Base-by-base conservation (phyloP, 2,329 filamentous ascomycete species). In the Macrophomina phaseolina region DNA sequence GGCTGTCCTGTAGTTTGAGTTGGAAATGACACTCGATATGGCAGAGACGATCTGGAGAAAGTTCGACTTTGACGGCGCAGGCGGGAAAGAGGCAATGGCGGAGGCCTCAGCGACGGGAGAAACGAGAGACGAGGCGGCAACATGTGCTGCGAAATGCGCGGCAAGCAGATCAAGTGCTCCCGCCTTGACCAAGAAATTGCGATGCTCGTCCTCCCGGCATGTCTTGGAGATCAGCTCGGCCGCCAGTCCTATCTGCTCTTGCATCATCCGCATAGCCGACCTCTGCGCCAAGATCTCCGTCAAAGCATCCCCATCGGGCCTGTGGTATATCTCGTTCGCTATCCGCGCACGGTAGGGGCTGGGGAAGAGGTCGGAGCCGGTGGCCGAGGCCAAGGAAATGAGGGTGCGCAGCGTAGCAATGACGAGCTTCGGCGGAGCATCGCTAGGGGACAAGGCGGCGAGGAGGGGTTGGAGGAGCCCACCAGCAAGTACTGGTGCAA, bases 81-180 rank as follows among this genome's bases (percentile, higher is more conserved):
- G 83, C 3, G 84, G 79, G 32, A 74, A 69, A 9, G 67, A 67
- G 23, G 67, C 68, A 46, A 71, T 67, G n/a, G 71, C 70, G 8
- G 68, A 70, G 34, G 71, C 72, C 42, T 72, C 70, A 4, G 74
- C 69, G 53, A 63, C 60, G 4, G 66, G 36, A 65, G 67, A 60
- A 5, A 66, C 36, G 23, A 62, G 32, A 42, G 74, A 74, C 56
- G 77, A 76, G 8, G 67, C 68, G 4, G 71, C 68, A 42, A 76
- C 76, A 34, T 77, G 72, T 38, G 72, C 70, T 30, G 77, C 92
- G 67, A 98, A 80, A 70, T 89, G 89, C 5, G 88, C 85, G 32
- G 92, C 90, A 34, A 98, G 84, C 12, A 90, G 87, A 78, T 97
- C 92, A 40, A 98, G 82, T 32, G 97, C 84, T 5, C 92, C 91